Evolutionary conservation across 2,329 filamentous ascomycete species (phyloP).

Genomic region (Alternaria sp.): DNA sequence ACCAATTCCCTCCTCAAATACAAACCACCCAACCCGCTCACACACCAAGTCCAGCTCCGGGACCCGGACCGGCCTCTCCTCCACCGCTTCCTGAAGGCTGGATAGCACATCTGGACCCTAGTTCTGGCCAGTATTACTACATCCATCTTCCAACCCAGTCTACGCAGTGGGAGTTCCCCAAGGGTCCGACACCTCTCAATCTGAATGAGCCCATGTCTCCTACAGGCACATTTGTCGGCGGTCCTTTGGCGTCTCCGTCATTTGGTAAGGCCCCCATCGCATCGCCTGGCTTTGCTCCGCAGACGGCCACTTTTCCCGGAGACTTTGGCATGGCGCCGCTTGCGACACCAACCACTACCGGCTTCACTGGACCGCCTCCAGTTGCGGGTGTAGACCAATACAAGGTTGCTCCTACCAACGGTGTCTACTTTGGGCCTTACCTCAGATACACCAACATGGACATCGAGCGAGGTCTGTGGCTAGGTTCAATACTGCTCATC

Average conservation of each 20-base stretch:
- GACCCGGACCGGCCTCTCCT: slow-evolving; percentile 75
- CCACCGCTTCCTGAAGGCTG: slow-evolving; percentile 95
- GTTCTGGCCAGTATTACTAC: slow-evolving; percentile 98
- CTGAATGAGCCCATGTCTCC: slow-evolving; percentile 87
- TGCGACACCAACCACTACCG: slow-evolving; percentile 76
- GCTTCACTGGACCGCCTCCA: slow-evolving; percentile 87
- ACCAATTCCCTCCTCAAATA: slow-evolving; percentile 29
- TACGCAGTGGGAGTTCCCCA: slow-evolving; percentile 98
- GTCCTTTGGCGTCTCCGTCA: slow-evolving; percentile 52
- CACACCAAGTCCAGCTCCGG: slow-evolving; percentile 55
- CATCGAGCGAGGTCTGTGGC: slow-evolving; percentile 85
- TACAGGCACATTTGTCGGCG: slow-evolving; percentile 59
- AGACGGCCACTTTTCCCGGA: slow-evolving; percentile 83
- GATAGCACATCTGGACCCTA: slow-evolving; percentile 96
- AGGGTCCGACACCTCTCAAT: slow-evolving; percentile 87
- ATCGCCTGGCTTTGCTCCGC: slow-evolving; percentile 82
- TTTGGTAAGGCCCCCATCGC: slow-evolving; percentile 68
- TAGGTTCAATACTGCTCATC: slow-evolving; percentile 91
- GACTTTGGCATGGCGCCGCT: slow-evolving; percentile 81
- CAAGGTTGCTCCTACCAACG: slow-evolving; percentile 90
- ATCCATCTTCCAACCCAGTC: slow-evolving; percentile 95
- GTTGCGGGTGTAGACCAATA: slow-evolving; percentile 91
- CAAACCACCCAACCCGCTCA: slow-evolving; percentile 33
- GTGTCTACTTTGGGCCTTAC: slow-evolving; percentile 97
- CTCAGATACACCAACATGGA: slow-evolving; percentile 98